Base-by-base conservation (phyloP, 345 rosid species). In the Arabis hirsuta region DNA sequence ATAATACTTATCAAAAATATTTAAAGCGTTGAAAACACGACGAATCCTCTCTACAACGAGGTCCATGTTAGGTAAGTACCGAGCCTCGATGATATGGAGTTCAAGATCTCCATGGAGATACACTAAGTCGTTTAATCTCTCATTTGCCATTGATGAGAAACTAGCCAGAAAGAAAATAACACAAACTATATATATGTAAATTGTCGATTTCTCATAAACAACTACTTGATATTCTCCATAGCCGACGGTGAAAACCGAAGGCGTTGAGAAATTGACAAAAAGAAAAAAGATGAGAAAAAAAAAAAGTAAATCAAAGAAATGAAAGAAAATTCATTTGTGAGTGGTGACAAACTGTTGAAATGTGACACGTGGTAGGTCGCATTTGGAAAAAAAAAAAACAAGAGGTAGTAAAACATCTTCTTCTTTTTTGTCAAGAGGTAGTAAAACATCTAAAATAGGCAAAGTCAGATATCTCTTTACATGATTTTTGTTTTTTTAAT, bases 11-110 rank as follows among this genome's bases (percentile, higher is more conserved):
- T 78, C 73, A 41, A 84, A 85, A 9, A 66, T 0, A 32, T 80
- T 78, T 24, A 83, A 82, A 0, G 83, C 79, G 10, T 69, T 14
- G 69, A 90, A 81, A 67, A 69, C 84, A 6, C 82, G 82, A 11
- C 91, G 88, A 26, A 92, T 52, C 13, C 86, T 89, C 67, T 84
- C 88, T 2, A 87, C 65, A 27, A 86, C 43, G 24, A 92, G 67
- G 73, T 90, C 98, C 96, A 92, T 92, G 70, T 92, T 92, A 0
- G 96, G 98, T 29, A 92, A 76, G 41, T 79, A 48, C 5, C 93
- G 87, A 39, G 96, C 98, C 70, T 90, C 96, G 10, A 83, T 73
- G 72, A 92, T 87, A 14, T 56, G 81, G 34, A 92, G 74, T 22
- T 90, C 91, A 44, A 92, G 86, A 62, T 90, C 92, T 36, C 98